phyloP scores from a whole-genome alignment of 441 rosid species.

The Adansonia gregorii region DNA sequence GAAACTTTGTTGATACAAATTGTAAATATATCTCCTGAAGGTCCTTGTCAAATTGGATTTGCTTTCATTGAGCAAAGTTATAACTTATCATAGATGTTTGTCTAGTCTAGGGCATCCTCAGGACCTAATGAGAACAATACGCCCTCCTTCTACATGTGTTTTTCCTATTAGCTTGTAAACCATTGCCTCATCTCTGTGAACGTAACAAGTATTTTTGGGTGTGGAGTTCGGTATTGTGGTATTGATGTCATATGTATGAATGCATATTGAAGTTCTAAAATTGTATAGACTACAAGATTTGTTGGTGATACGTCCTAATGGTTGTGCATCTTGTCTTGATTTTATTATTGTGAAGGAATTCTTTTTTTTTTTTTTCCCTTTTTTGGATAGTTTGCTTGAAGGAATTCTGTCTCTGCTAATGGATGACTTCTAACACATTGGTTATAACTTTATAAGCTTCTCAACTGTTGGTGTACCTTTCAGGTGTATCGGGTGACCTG shows the following conservation, averaged over 20 bases:
- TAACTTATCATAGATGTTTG: neutral
- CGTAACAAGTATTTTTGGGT: neutral
- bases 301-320: neutral
- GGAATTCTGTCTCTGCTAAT: conserved; percentile 15
- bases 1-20: neutral
- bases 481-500: conserved; percentile 77
- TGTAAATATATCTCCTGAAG: conserved; percentile 7
- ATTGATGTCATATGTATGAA: neutral
- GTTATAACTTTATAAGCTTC: neutral
- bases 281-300: neutral
- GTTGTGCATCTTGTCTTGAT: conserved; percentile 9
- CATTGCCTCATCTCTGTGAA: neutral
- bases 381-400: neutral
- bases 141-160: neutral
- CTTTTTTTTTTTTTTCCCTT: no score
- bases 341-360: neutral
- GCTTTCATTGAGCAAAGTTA: neutral
- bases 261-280: neutral
- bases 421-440: conserved; percentile 8
- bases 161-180: neutral
- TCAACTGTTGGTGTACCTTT: conserved; percentile 34
- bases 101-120: neutral
- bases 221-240: conserved; percentile 14
- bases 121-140: neutral
- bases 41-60: neutral